Evolutionary conservation across 2,329 filamentous ascomycete genomes (phyloP), one percentile per base, ranked within the genome.

Genomic region (Exophiala phaeomuriformis): DNA sequence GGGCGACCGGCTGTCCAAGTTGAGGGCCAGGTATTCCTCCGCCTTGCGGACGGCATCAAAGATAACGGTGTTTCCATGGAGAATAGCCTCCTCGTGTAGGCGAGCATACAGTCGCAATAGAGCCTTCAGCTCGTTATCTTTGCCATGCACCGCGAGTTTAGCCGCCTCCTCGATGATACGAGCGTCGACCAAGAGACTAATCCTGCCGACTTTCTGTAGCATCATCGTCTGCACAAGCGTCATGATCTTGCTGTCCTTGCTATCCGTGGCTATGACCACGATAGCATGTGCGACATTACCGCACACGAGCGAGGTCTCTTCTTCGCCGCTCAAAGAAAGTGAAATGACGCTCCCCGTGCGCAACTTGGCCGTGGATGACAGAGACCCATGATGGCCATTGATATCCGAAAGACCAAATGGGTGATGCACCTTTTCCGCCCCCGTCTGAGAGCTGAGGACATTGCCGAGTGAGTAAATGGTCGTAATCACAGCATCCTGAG

Each of bases 391-490:
- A 40, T 59, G 58, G 8, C 61, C 61, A 48, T 72, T 63, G 10
- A 50, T 29, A 3, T 56, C 57, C n/a, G 50, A 12, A 10, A 37
- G 9, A 7, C 52, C 28, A 9, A 56, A 51, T 27, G 64, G 31
- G 52, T 69, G 69, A 55, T 68, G 64, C 29, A 61, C 56, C 50
- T 75, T 75, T 31, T 82, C 79, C 33, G 73, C 64, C 12, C 71
- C 72, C 4, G 78, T 76, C 44, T 80, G 82, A 3, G 89, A 84
- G 63, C 90, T 96, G 9, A 98, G 77, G 3, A 95, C 86, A 66
- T 98, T 98, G 19, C 93, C 93, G n/a, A 98, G 77, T 0, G 90
- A 93, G 71, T 98, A 98, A 6, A 98, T 75, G 1, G 90, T 97
- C 3, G 90, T 95, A 61, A 98, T 97, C 35, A 95, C 81, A 35